Base-by-base conservation (phyloP, 352 stramenopile genomes). In the Globisporangium irregulare region DNA sequence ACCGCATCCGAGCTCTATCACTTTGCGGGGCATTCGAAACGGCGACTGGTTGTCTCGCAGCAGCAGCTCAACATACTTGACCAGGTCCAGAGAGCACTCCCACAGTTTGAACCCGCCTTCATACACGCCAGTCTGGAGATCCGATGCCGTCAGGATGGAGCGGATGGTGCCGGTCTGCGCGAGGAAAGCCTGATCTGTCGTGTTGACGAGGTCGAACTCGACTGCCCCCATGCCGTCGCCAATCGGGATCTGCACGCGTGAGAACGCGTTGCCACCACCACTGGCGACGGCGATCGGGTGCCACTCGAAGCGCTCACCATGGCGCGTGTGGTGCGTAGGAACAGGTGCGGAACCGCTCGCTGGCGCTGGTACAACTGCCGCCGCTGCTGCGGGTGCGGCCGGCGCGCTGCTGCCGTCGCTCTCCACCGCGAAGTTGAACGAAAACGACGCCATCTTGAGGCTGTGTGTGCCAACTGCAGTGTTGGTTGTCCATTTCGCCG, bases 101-200 rank as follows among this genome's bases (percentile, higher is more conserved):
- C 88, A 95, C 12, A 95, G 73, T 72, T 95, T 95, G 70, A 95
- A 94, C 24, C 88, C 88, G 36, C 87, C 88, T 78, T 95, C 88
- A 61, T 95, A 95, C 29, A 95, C 85, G 51, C 86, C 85, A 9
- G 79, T 82, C 60, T 94, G 69, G 20, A 95, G 71, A 57, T 95
- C 88, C 0, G 85, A 92, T 4, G 84, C 88, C 32, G 74, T 90
- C 43, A 95, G 65, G 8, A 94, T 86, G 9, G 78, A 80, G 61
- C 74, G 73, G 27, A 95, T 92, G 20, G 70, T 69, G 50, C 86
- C 87, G 8, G 83, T 92, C 25, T 73, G 75, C 9, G 73, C 68
- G 38, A 86, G 66, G 59, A 92, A 92, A 29, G 59, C 64, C 9
- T 72, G 58, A 58, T 87, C 72, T 1, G 73, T 84, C 24, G 86